Base-by-base conservation (phyloP, 768 basidiomycete species). In the Mycena olivaceomarginata region DNA sequence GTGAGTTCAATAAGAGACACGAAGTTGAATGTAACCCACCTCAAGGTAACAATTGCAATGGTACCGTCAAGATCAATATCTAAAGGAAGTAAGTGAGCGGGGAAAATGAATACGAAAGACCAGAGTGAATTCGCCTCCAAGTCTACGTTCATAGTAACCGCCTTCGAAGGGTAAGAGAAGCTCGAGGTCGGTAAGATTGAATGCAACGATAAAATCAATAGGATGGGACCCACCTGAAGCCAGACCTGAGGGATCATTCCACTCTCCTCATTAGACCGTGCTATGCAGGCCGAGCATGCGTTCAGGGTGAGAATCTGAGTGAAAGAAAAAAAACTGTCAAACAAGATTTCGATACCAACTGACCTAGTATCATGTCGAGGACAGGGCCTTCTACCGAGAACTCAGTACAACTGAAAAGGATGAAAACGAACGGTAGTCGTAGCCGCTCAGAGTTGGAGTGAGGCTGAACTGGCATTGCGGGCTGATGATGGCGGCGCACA, bases 1-100 rank as follows among this genome's bases (percentile, higher is more conserved):
- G 40, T 20, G 60, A 63, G 60, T 63, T 63, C 39, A 41, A 63
- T 63, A 41, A 63, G 39, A 63, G 39, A 63, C 60, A 63, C 60
- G 39, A 63, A 41, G 60, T 63, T 40, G 60, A 40, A 63, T 63
- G 13, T 60, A 60, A 60, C 25, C 25, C 31, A 60, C 59, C 59
- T 60, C 59, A 22, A 56, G 43, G 43, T 45, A 45, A 8, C 43
- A 45, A 45, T 45, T 45, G 43, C 43, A 45, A 45, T 45, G 43
- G 43, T 8, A 45, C 2, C 43, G 43, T 45, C 43, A 45, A 45
- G 43, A 31, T 31, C 31, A 31, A 31, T 31, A 4, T 31, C 31
- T 31, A 31, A 31, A 31, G 31, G 25, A 25, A 25, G 25, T 4
- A 31, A 31, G 31, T 31, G 48, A 51, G 16, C 48, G 43, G 48